Evolutionary conservation across 2,329 filamentous ascomycete species (phyloP), one percentile per base, ranked within the genome.

Genomic region (Colletotrichum viniferum): DNA sequence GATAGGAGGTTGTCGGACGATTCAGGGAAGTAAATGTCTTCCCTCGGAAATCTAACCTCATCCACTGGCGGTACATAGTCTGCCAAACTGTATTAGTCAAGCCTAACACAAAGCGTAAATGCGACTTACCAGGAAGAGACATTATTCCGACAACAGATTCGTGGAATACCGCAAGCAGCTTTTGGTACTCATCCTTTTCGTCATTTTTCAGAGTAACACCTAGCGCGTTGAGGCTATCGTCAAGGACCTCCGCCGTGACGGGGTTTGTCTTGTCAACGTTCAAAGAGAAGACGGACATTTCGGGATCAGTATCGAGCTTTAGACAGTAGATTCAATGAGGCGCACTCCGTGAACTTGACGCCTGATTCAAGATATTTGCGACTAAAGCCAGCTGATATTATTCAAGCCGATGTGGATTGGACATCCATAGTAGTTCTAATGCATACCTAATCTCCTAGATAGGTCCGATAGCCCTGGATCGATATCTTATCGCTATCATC

Each of bases 211-310:
- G 13, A 4, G 56, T 65, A n/a, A 74, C 21, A 3, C 72, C 68
- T 7, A 74, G 43, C 12, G 28, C 21, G 3, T 12, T 9, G 2
- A 64, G 28, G 48, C 4, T 58, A 9, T 74, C 60, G 18, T 74
- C 68, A 9, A 71, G 58, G 2, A 74, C 66, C 10, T 48, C 30
- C 4, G 43, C 34, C 8, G 48, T 56, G 9, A 74, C 66, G 3
- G 71, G 71, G 26, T 74, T 74, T 13, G 71, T 13, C 24, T 58
- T 64, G 7, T 30, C 71, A 9, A 74, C 60, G 5, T 74, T 60
- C 24, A 74, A 32, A 13, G 71, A 74, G 34, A 74, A 74, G 10
- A 74, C 72, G 7, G 72, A 74, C 61, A 62, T 62, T 12, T 24
- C 32, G 58, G 9, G 9, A 4, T 60, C 26, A n/a, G 1, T n/a